A percentile compares a stretch with the other conserved stretches of the same genome.
phyloP scores from a whole-genome alignment of 2,329 filamentous ascomycete species.

The Corinectria fuckeliana region DNA sequence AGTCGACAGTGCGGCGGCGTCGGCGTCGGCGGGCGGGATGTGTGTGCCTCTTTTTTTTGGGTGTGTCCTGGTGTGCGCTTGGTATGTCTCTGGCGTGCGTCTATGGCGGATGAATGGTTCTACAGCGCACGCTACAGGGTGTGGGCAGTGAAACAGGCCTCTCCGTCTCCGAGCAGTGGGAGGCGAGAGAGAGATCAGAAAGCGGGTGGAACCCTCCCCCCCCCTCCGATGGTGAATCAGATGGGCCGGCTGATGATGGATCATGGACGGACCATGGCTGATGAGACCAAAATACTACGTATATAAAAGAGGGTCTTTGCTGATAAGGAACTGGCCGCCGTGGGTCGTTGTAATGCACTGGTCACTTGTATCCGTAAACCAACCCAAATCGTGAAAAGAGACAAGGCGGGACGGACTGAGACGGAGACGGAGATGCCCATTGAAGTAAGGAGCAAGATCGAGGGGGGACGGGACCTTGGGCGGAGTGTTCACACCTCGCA shows the following conservation, averaged over 20 bases:
- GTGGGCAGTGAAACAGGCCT: not conserved
- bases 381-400: constrained; percentile 10
- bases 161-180: constrained; percentile 5
- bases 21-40: constrained; percentile 18
- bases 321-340: constrained; percentile 38
- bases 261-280: not conserved
- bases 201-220: constrained; percentile 36
- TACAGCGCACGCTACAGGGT: constrained; percentile 7
- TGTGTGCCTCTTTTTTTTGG: constrained; percentile 1
- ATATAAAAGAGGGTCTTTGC: constrained; percentile 37
- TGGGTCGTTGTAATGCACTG: not conserved
- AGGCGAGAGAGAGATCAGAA: constrained; percentile 30
- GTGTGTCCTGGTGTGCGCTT: constrained; percentile 2
- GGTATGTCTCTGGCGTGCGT: constrained; percentile 5
- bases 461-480: constrained; percentile 17
- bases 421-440: not conserved
- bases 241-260: constrained; percentile 16
- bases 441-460: constrained; percentile 10
- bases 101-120: constrained; percentile 17
- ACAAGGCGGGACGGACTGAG: not conserved
- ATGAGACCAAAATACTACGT: constrained; percentile 32
- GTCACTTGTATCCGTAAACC: not conserved
- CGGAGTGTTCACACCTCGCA: not conserved
- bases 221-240: constrained; percentile 23
- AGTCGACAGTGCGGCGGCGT: constrained; percentile 10